phyloP scores from a whole-genome alignment of 805 yeast genomes.

The Candida patagonica region DNA sequence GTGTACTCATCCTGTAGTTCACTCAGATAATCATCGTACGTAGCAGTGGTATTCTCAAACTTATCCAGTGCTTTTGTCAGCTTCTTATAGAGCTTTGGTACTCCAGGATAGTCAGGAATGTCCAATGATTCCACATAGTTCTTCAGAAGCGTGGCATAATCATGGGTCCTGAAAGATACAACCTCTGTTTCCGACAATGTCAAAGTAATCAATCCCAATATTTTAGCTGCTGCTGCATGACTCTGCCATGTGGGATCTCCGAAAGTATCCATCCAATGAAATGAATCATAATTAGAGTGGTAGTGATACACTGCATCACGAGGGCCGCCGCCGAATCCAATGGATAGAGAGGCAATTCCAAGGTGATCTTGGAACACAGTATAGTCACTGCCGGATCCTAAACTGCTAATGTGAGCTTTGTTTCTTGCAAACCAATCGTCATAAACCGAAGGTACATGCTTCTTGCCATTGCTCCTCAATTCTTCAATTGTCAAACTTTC shows the following conservation, averaged over 20 bases:
- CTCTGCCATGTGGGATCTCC: slow-evolving; percentile 55
- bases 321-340: slow-evolving; percentile 40
- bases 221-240: slow-evolving; percentile 49
- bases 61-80: slow-evolving; percentile 15
- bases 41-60: slow-evolving; percentile 26
- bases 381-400: slow-evolving; percentile 68
- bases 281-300: slow-evolving; percentile 68
- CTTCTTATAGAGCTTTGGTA: slow-evolving; percentile 8
- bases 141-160: slow-evolving; percentile 34
- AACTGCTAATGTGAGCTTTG: slow-evolving; percentile 32
- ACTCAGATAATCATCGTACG: slow-evolving; percentile 41
- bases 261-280: slow-evolving; percentile 54
- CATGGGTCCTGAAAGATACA: slow-evolving; percentile 32
- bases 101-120: neutral
- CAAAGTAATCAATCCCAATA: slow-evolving; percentile 41
- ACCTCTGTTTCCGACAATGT: slow-evolving; percentile 42
- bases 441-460: slow-evolving; percentile 21
- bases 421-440: slow-evolving; percentile 27
- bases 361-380: slow-evolving; percentile 35
- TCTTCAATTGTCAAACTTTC: neutral
- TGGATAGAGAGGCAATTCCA: slow-evolving; percentile 40
- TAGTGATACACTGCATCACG: slow-evolving; percentile 60
- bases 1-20: slow-evolving; percentile 42
- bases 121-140: slow-evolving; percentile 32
- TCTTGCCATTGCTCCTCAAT: slow-evolving; percentile 16